These are phyloP conservation scores for Phytophthora uliginosa DNA, from an alignment of 352 stramenopile species.

Conservation along the genomic window DNA sequence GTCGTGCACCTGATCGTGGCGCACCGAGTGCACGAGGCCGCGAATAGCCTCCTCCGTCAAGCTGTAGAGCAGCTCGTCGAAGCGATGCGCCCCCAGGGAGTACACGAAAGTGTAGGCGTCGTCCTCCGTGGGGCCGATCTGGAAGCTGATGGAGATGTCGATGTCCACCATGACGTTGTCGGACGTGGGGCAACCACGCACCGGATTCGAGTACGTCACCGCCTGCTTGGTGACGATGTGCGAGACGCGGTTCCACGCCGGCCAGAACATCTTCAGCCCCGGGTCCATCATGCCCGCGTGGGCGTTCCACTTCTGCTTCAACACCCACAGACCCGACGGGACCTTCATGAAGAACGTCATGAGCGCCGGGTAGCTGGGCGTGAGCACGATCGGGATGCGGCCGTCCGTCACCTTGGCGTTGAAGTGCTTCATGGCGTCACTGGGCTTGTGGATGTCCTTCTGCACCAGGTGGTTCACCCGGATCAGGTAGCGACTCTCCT, in stretches of 20 bases:
- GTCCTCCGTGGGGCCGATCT: conserved; percentile 82
- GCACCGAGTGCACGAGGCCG: conserved; percentile 82
- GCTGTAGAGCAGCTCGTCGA: conserved; percentile 88
- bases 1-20: conserved; percentile 87
- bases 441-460: conserved; percentile 60
- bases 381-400: conserved; percentile 75
- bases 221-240: conserved; percentile 91
- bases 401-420: conserved; percentile 64
- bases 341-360: conserved; percentile 67
- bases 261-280: conserved; percentile 85
- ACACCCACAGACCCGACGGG: conserved; percentile 78
- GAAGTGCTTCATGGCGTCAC: conserved; percentile 66
- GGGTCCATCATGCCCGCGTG: conserved; percentile 84
- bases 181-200: conserved; percentile 77
- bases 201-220: conserved; percentile 82
- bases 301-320: conserved; percentile 90
- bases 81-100: conserved; percentile 81
- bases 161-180: conserved; percentile 94
- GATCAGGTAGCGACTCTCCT: conserved; percentile 32
- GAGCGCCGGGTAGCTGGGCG: conserved; percentile 62
- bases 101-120: conserved; percentile 90
- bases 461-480: conserved; percentile 62
- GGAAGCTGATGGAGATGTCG: conserved; percentile 90
- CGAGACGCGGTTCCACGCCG: conserved; percentile 80
- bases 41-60: conserved; percentile 84